A percentile compares a stretch with the other conserved stretches of the same genome.
These are phyloP conservation scores for Pythium rhizo-oryzae DNA, from an alignment of 352 stramenopile species.

Conservation along the genomic window DNA sequence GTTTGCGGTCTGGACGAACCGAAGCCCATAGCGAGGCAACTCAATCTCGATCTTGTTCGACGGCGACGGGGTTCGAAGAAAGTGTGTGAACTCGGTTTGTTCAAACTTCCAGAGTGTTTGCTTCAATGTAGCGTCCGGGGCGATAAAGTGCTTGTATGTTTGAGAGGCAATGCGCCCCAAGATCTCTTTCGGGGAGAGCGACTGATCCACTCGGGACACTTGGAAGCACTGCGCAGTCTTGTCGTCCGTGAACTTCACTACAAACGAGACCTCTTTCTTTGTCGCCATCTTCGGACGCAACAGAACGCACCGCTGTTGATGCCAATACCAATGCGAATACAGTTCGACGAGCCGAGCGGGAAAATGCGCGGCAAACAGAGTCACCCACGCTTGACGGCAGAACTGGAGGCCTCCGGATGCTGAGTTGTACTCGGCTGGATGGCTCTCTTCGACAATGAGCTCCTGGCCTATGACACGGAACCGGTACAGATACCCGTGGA, in stretches of 20 bases:
- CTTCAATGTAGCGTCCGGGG: background rate
- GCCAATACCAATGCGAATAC: slow-evolving; percentile 61
- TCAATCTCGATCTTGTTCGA: slow-evolving; percentile 36
- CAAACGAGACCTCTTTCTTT: slow-evolving; percentile 29
- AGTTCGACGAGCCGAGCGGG: slow-evolving; percentile 37
- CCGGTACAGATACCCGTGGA: slow-evolving; percentile 6
- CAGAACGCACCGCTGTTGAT: slow-evolving; percentile 42
- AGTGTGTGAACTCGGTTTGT: slow-evolving; percentile 34
- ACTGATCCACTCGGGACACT: slow-evolving; percentile 15
- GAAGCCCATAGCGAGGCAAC: slow-evolving; percentile 47
- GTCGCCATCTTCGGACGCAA: slow-evolving; percentile 29
- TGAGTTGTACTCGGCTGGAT: background rate
- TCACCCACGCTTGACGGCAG: slow-evolving; percentile 30
- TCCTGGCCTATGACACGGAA: slow-evolving; percentile 8
- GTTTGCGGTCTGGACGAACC: slow-evolving; percentile 28
- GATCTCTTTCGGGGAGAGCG: background rate
- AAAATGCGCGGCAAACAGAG: slow-evolving; percentile 23
- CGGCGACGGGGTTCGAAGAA: slow-evolving; percentile 20
- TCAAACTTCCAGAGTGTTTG: slow-evolving; percentile 46
- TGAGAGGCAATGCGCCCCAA: background rate
- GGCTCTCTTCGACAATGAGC: slow-evolving; percentile 9
- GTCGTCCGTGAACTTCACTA: slow-evolving; percentile 28
- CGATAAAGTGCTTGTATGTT: slow-evolving; percentile 19
- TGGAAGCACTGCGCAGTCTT: slow-evolving; percentile 15
- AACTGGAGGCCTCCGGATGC: slow-evolving; percentile 2